A percentile compares a stretch with the other conserved stretches of the same genome.
Conservation (phyloP, 208 protist species). For the Acanthamoeba polyphaga region DNA sequence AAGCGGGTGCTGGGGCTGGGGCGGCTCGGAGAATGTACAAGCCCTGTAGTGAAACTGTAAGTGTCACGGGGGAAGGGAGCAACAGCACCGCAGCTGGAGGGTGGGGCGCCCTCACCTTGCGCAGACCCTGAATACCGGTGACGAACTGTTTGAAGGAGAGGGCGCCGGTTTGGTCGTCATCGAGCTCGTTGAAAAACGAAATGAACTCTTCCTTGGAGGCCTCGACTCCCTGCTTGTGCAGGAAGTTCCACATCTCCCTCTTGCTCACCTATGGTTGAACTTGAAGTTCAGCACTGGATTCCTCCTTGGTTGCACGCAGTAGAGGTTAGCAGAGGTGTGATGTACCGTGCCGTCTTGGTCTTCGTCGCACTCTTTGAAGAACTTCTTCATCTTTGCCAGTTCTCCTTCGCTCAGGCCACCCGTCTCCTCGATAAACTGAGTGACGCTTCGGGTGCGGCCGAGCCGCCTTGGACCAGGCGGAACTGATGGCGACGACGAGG, state of each 20-base stretch:
- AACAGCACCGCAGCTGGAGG: too few relatives aligned
- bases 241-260: slow-evolving; percentile 70
- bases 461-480: neutral
- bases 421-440: slow-evolving; percentile 21
- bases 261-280: slow-evolving; percentile 35
- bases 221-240: slow-evolving; percentile 67
- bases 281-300: neutral
- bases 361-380: slow-evolving; percentile 71
- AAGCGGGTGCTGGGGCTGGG: too few relatives aligned
- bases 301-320: too few relatives aligned
- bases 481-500: neutral
- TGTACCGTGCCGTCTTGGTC: slow-evolving; percentile 39
- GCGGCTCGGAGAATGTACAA: neutral
- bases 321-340: neutral
- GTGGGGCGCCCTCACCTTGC: neutral
- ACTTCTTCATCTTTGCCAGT: slow-evolving; percentile 52
- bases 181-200: slow-evolving; percentile 63
- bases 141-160: slow-evolving; percentile 69
- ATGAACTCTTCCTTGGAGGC: slow-evolving; percentile 69
- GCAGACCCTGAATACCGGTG: slow-evolving; percentile 36
- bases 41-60: neutral
- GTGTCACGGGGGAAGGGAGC: neutral
- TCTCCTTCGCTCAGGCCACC: slow-evolving; percentile 44
- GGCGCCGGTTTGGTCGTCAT: slow-evolving; percentile 58
- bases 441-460: neutral